phyloP scores from a whole-genome alignment of 2,329 filamentous ascomycete genomes.

The Sporothrix euskadiensis region DNA sequence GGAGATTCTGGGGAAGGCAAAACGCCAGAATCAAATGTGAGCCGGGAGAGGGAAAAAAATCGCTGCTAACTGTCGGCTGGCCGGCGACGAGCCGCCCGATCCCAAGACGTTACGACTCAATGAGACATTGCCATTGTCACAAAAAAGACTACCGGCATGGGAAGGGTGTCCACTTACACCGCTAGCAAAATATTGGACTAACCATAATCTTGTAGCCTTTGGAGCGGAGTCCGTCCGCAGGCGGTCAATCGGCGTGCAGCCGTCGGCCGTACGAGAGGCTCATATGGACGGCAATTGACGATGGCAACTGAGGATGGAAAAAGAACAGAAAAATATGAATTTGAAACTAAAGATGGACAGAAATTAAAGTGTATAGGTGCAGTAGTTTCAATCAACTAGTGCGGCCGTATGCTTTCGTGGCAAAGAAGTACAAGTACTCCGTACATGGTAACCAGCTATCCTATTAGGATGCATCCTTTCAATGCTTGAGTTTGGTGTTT shows the following conservation, averaged over 20 bases:
- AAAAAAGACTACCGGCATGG: neutral
- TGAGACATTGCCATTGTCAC: neutral
- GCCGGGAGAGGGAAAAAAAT: neutral
- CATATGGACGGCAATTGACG: neutral
- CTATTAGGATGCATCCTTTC: constrained; percentile 1
- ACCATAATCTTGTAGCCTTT: neutral
- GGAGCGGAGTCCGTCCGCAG: neutral
- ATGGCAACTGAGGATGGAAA: neutral
- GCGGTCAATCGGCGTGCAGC: neutral
- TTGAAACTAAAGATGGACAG: neutral
- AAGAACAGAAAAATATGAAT: neutral
- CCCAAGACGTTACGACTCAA: too few relatives aligned
- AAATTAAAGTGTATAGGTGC: neutral
- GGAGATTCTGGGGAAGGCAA: constrained; percentile 7
- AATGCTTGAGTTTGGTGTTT: neutral
- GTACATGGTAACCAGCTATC: neutral
- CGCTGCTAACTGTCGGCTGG: neutral
- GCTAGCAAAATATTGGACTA: neutral
- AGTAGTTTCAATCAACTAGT: neutral
- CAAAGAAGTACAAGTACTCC: neutral
- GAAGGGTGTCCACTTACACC: neutral
- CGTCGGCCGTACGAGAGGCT: neutral
- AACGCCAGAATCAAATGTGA: too few relatives aligned
- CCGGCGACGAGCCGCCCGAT: neutral
- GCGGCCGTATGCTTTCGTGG: neutral